Evolutionary conservation across 257 asterid species (phyloP).

Genomic region (Misopates orontium): DNA sequence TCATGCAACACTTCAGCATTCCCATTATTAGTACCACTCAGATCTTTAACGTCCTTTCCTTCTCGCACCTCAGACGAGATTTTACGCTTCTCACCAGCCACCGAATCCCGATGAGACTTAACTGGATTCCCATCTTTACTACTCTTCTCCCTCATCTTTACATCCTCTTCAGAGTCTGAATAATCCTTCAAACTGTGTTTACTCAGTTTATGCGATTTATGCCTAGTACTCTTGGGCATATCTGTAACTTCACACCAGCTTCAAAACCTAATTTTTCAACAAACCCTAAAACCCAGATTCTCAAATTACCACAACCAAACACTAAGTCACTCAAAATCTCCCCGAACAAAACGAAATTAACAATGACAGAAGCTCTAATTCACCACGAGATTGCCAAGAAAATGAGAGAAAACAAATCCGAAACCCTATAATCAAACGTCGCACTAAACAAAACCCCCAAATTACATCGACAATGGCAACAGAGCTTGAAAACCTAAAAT

Average conservation of each 20-base stretch:
- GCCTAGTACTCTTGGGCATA: slow-evolving; percentile 93
- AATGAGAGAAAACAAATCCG: slow-evolving; percentile 16
- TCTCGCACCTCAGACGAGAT: slow-evolving; percentile 56
- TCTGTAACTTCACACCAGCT: slow-evolving; percentile 26
- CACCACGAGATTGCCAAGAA: slow-evolving; percentile 5
- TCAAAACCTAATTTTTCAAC: slow-evolving; percentile 13
- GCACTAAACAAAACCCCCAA: neutral
- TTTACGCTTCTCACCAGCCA: slow-evolving; percentile 88
- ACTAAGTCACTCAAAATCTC: slow-evolving; percentile 5
- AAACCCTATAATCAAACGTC: slow-evolving; percentile 58
- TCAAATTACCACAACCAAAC: slow-evolving; percentile 23
- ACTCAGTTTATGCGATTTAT: slow-evolving; percentile 87
- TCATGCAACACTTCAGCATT: slow-evolving; percentile 74
- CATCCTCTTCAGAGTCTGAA: slow-evolving; percentile 85
- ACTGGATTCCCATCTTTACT: slow-evolving; percentile 48
- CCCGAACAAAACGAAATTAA: neutral
- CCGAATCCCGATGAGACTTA: slow-evolving; percentile 59
- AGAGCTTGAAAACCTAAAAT: no score
- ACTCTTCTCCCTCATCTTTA: slow-evolving; percentile 60
- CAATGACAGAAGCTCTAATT: neutral
- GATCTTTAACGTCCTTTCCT: slow-evolving; percentile 63
- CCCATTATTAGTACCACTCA: slow-evolving; percentile 44
- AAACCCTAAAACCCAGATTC: neutral
- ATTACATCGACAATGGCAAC: slow-evolving; percentile 3
- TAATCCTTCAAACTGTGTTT: slow-evolving; percentile 85